Percentiles rank a stretch among this genome's conserved stretches.
Evolutionary conservation across 129 eudicot genomes (phyloP).

Genomic region (Chrysanthemum makinoi): DNA sequence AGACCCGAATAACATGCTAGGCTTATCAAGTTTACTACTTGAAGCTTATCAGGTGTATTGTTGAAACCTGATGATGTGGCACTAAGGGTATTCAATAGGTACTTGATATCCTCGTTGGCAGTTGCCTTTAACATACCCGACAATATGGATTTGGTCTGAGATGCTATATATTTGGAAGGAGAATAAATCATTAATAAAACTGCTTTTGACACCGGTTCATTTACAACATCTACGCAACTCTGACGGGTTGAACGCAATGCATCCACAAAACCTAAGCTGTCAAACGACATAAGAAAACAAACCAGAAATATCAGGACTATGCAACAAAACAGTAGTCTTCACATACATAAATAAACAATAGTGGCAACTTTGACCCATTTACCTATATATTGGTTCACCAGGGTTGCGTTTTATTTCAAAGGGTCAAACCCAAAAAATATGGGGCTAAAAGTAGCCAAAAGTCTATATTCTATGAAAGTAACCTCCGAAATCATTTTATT

Average conservation of each 20-base stretch:
- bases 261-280: slow-evolving; percentile 63
- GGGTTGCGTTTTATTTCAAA: background rate
- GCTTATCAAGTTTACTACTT: slow-evolving; percentile 49
- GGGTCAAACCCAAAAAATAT: background rate
- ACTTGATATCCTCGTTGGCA: slow-evolving; percentile 43
- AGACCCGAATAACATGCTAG: slow-evolving; percentile 65
- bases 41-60: slow-evolving; percentile 50
- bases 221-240: slow-evolving; percentile 38
- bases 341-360: background rate
- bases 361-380: slow-evolving; percentile 5
- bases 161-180: slow-evolving; percentile 64
- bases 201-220: slow-evolving; percentile 63
- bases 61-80: slow-evolving; percentile 41
- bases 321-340: background rate
- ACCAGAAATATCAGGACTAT: background rate
- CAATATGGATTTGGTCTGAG: slow-evolving; percentile 44
- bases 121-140: slow-evolving; percentile 40
- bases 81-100: slow-evolving; percentile 44
- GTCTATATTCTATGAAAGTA: background rate
- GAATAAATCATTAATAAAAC: slow-evolving; percentile 80
- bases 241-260: slow-evolving; percentile 58
- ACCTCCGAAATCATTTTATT: background rate
- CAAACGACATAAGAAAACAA: slow-evolving; percentile 19
- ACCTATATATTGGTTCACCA: background rate
- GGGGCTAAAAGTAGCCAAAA: background rate